These are phyloP conservation scores for Ascodesmis nigricans DNA, from an alignment of 495 filamentous ascomycete genomes.

Conservation along the genomic window DNA sequence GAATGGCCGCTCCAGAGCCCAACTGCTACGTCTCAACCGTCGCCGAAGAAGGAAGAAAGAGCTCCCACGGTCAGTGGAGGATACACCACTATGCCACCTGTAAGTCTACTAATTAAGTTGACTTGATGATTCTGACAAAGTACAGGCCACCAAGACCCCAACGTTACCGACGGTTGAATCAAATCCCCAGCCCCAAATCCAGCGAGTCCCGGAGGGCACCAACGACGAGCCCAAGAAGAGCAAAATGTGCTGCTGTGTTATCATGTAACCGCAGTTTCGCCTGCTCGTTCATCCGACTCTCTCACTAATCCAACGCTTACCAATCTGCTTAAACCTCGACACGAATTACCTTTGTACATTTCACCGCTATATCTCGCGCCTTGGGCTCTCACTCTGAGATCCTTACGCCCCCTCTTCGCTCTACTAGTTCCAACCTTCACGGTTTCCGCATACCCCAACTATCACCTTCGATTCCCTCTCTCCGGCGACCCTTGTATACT, in stretches of 20 bases:
- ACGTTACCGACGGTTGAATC: neutral
- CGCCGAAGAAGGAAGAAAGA: conserved; percentile 1
- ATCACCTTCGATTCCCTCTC: conserved; percentile 6
- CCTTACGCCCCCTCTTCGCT: no score
- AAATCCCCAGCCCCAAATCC: neutral
- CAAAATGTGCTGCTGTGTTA: conserved; percentile 8
- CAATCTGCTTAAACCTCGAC: neutral
- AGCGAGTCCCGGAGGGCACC: conserved; percentile 1
- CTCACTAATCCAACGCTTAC: neutral
- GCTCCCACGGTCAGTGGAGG: conserved; percentile 10
- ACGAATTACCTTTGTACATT: neutral
- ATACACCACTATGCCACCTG: conserved; percentile 17
- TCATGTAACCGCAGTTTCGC: conserved; percentile 5
- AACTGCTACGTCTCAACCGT: conserved; percentile 1
- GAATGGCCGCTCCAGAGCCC: conserved; percentile 17
- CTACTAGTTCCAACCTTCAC: no score
- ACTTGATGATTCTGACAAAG: neutral
- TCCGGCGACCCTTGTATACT: conserved; percentile 2
- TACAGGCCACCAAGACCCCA: neutral
- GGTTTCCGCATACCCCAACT: neutral
- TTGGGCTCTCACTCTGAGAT: no score
- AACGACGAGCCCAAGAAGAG: conserved; percentile 4
- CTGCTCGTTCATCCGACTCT: neutral
- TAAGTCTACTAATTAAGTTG: conserved; percentile 10
- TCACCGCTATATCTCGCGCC: neutral